Conservation (phyloP, 371 early-diverging fungal species). For the Mortierella sp. region DNA sequence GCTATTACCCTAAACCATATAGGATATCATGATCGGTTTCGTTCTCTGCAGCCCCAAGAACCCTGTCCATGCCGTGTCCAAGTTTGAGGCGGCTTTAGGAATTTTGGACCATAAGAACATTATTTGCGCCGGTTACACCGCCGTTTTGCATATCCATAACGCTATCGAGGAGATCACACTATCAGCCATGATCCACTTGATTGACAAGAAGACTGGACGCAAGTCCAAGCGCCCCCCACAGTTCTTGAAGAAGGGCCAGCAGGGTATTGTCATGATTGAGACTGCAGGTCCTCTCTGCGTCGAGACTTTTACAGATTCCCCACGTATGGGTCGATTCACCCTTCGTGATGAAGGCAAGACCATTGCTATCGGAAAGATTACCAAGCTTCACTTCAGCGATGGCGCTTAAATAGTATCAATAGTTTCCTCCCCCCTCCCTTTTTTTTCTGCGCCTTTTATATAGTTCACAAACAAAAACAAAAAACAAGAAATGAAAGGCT, state of each 20-base stretch:
- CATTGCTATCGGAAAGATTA: constrained; percentile 95
- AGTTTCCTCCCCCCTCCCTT: neutral
- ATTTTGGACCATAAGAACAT: constrained; percentile 96
- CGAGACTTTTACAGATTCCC: constrained; percentile 91
- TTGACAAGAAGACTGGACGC: constrained; percentile 90
- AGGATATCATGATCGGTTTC: constrained; percentile 86
- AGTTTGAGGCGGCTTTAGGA: constrained; percentile 89
- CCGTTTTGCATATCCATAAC: constrained; percentile 93
- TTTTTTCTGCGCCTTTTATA: neutral
- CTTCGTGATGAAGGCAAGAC: constrained; percentile 96
- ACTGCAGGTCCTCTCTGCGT: constrained; percentile 81
- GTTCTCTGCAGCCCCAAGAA: constrained; percentile 84
- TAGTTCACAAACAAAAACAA: neutral
- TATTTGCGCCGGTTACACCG: constrained; percentile 93
- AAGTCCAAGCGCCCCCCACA: constrained; percentile 90
- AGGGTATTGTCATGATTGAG: constrained; percentile 88
- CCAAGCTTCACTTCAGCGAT: constrained; percentile 71
- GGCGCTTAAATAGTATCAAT: constrained; percentile 22
- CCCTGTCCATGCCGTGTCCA: constrained; percentile 82
- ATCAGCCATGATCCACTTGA: constrained; percentile 83
- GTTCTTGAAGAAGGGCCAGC: constrained; percentile 93
- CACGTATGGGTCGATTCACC: constrained; percentile 96
- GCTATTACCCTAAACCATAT: neutral
- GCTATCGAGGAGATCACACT: constrained; percentile 90
- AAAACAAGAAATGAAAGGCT: neutral